Evolutionary conservation across 75 land plant species (phyloP).

Genomic region (Sequoiadendron giganteum): DNA sequence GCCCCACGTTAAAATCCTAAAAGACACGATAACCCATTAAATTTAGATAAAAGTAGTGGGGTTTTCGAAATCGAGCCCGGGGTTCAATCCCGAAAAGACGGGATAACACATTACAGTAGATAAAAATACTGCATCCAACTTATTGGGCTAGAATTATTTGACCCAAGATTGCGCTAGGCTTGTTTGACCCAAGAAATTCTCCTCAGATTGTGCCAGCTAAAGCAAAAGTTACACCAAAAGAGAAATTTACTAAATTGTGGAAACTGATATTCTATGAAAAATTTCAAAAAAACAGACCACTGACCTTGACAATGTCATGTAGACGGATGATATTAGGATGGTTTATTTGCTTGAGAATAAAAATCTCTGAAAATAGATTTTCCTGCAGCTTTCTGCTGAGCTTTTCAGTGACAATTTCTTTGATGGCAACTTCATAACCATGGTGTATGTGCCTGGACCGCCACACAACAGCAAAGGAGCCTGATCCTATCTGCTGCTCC

Average conservation of each 20-base stretch:
- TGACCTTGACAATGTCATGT: constrained; percentile 85
- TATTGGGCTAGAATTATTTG: neutral
- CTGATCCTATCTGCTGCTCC: constrained; percentile 79
- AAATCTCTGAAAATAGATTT: constrained; percentile 79
- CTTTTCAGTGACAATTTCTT: constrained; percentile 74
- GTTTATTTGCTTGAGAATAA: constrained; percentile 61
- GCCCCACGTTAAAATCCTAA: neutral
- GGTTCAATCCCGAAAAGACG: neutral
- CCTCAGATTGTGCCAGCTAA: neutral
- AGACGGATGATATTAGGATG: constrained; percentile 90
- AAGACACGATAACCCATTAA: neutral
- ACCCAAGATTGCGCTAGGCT: too few relatives aligned
- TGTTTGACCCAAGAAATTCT: neutral
- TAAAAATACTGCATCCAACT: neutral
- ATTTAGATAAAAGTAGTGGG: too few relatives aligned
- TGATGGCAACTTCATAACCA: constrained; percentile 84
- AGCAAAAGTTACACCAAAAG: neutral
- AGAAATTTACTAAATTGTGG: neutral
- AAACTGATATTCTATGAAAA: neutral
- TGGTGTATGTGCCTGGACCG: constrained; percentile 62
- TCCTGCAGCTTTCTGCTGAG: constrained; percentile 78
- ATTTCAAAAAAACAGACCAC: neutral
- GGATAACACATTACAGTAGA: neutral
- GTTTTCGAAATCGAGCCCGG: neutral
- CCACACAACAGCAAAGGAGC: constrained; percentile 96